A percentile compares a stretch with the other conserved stretches of the same genome.
These are phyloP conservation scores for Barbarea vulgaris DNA, from an alignment of 345 rosid species.

Conservation along the genomic window DNA sequence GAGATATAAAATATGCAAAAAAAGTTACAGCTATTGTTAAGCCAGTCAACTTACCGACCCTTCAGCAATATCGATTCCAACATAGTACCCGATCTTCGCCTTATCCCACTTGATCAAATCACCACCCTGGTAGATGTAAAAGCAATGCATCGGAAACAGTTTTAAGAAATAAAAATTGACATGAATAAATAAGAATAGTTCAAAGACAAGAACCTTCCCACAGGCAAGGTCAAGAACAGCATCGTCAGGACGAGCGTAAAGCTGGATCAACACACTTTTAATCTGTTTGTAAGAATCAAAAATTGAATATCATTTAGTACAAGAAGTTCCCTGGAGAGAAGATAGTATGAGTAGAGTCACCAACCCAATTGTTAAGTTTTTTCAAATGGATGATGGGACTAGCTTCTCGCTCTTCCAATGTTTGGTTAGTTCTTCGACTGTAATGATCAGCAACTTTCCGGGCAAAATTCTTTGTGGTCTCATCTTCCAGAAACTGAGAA, in stretches of 20 bases:
- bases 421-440: slow-evolving; percentile 95
- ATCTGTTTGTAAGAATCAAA: slow-evolving; percentile 54
- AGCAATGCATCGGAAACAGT: neutral
- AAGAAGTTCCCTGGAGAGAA: neutral
- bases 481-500: slow-evolving; percentile 62
- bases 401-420: slow-evolving; percentile 96
- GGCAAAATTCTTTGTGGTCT: slow-evolving; percentile 62
- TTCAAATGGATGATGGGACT: slow-evolving; percentile 96
- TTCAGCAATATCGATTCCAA: slow-evolving; percentile 94
- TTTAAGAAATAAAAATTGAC: slow-evolving; percentile 3
- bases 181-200: neutral
- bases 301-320: neutral
- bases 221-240: slow-evolving; percentile 97
- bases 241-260: slow-evolving; percentile 81
- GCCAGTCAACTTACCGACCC: slow-evolving; percentile 69
- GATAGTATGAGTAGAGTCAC: slow-evolving; percentile 21
- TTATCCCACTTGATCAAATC: slow-evolving; percentile 99
- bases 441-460: slow-evolving; percentile 91
- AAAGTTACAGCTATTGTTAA: neutral
- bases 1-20: neutral
- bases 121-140: slow-evolving; percentile 64
- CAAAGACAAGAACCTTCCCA: slow-evolving; percentile 66
- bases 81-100: slow-evolving; percentile 88
- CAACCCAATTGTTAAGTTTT: slow-evolving; percentile 95
- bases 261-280: slow-evolving; percentile 95